A percentile compares a stretch with the other conserved stretches of the same genome.
Evolutionary conservation across 2,329 filamentous ascomycete species (phyloP).

Genomic region (Paracamarosporium sp.): DNA sequence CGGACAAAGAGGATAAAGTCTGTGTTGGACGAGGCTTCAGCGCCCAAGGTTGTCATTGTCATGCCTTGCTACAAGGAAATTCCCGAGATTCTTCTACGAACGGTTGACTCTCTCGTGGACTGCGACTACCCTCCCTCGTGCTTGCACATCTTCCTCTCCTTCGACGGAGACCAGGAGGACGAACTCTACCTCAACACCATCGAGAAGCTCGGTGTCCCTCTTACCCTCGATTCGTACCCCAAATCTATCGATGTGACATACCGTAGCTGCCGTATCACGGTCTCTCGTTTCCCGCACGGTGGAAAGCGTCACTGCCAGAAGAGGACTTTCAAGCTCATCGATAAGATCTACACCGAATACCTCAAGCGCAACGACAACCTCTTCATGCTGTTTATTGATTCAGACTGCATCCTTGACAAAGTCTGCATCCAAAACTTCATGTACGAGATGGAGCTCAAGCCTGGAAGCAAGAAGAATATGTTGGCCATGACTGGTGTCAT

Average conservation of each 20-base stretch:
- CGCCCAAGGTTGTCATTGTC: conserved; percentile 92
- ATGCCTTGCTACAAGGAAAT: conserved; percentile 98
- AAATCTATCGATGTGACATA: conserved; percentile 91
- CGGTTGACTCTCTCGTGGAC: conserved; percentile 88
- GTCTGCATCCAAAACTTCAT: conserved; percentile 97
- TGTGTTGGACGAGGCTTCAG: conserved; percentile 81
- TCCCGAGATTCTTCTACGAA: conserved; percentile 81
- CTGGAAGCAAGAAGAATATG: conserved; percentile 90
- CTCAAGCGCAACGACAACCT: conserved; percentile 87
- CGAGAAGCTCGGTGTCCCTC: conserved; percentile 80
- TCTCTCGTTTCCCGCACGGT: conserved; percentile 91
- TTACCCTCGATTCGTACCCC: conserved; percentile 79
- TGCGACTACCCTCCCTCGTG: conserved; percentile 93
- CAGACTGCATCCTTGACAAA: conserved; percentile 90
- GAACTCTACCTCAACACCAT: conserved; percentile 89
- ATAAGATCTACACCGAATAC: conserved; percentile 89
- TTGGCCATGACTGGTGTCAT: conserved; percentile 98
- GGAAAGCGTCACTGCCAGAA: conserved; percentile 96
- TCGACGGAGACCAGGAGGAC: conserved; percentile 88
- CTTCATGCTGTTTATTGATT: conserved; percentile 97
- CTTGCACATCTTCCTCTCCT: conserved; percentile 93
- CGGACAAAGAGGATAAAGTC: conserved; percentile 82
- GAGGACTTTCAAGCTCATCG: conserved; percentile 88
- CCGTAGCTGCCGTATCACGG: conserved; percentile 80
- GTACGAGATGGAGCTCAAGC: conserved; percentile 97